A percentile compares a stretch with the other conserved stretches of the same genome.
phyloP scores from a whole-genome alignment of 1,139 yeast genomes.

The Pichiaceae sp. region DNA sequence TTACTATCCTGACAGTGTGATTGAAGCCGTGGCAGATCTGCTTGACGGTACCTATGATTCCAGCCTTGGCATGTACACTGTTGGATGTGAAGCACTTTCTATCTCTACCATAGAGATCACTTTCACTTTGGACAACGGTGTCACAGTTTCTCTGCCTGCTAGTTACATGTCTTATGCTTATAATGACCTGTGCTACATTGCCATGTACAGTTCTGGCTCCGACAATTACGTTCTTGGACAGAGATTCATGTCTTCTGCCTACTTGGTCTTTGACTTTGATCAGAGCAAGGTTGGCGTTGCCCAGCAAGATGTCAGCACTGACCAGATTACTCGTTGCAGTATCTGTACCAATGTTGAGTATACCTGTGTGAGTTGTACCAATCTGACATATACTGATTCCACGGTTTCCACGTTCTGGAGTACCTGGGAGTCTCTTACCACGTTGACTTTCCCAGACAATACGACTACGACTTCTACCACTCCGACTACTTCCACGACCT shows the following conservation, averaged over 20 bases:
- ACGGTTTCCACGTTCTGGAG: slow-evolving; percentile 5
- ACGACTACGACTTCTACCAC: slow-evolving; percentile 2
- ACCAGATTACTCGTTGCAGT: slow-evolving; percentile 12
- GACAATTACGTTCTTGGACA: slow-evolving; percentile 33
- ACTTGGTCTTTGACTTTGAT: slow-evolving; percentile 44
- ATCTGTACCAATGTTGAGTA: slow-evolving; percentile 7
- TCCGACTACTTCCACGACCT: slow-evolving; percentile 1
- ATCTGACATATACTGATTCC: slow-evolving; percentile 5
- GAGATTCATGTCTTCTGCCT: slow-evolving; percentile 38
- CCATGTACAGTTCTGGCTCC: slow-evolving; percentile 7
- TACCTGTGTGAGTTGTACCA: slow-evolving; percentile 10
- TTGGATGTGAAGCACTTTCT: slow-evolving; percentile 15
- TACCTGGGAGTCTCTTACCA: slow-evolving; percentile 4
- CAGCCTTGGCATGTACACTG: slow-evolving; percentile 25
- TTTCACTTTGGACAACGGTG: slow-evolving; percentile 32
- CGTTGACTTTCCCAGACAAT: slow-evolving; percentile 3
- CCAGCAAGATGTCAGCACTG: slow-evolving; percentile 26
- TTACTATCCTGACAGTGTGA: slow-evolving; percentile 30
- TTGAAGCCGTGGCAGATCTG: slow-evolving; percentile 22
- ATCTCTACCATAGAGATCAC: slow-evolving; percentile 17
- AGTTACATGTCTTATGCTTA: slow-evolving; percentile 23
- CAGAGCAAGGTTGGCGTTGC: slow-evolving; percentile 40
- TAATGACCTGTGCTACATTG: slow-evolving; percentile 15
- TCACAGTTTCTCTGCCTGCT: slow-evolving; percentile 28
- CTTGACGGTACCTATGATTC: slow-evolving; percentile 28